Evolutionary conservation across 345 rosid genomes (phyloP), one percentile per base, ranked within the genome.

Genomic region (Salix brachista): DNA sequence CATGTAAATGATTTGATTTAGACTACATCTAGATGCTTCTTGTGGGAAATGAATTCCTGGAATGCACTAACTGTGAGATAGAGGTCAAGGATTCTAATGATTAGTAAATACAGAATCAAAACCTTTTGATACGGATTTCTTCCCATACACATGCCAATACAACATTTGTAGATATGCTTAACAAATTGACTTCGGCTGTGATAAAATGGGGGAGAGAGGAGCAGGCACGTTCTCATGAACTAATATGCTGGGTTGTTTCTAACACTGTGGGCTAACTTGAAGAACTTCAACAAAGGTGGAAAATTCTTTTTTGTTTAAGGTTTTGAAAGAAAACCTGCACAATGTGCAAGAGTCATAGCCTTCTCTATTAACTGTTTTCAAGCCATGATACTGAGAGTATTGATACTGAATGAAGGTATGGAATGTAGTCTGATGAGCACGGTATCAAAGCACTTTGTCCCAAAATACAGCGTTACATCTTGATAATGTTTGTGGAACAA

Each of bases 401-500:
- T 44, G 6, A 17, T 25, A 18, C 21, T 6, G 32, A 14, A 32
- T 19, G n/a, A 34, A 60, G 56, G 37, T 62, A 9, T 61, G 32
- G 76, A 61, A 61, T 62, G 34, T 39, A 60, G 36, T 60, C 26
- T 19, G 23, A 62, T n/a, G 13, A 56, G 28, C 28, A 56, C 14
- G 3, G 12, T 41, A 41, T 10, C 46, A 41, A 41, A 41, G 4
- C 46, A 41, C 46, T 9, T 41, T 41, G 46, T 30, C 66, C 32
- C 54, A 23, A 4, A 36, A 46, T 48, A 23, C n/a, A 23, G 11
- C 23, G 28, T n/a, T 56, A 3, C 28, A 56, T 58, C 11, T n/a
- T 85, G 81, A 48, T 70, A 1, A 17, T 65, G 6, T 72, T 32
- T 34, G 37, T 41, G 56, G 36, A 71, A 7, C 19, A 34, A 62